Conservation (phyloP, 306 rosid species). For the Canavalia gladiata region DNA sequence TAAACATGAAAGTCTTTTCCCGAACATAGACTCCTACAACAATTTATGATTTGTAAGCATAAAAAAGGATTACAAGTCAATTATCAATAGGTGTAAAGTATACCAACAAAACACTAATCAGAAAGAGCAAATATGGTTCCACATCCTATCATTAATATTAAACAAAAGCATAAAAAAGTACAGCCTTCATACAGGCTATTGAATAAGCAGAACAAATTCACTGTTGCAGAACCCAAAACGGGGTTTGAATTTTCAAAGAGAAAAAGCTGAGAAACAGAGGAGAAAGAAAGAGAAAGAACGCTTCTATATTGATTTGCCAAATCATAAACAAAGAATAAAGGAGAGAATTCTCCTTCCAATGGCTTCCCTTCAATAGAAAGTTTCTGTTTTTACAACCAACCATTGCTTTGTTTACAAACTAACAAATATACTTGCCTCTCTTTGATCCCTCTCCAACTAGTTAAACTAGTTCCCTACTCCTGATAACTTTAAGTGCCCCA, state of each 20-base stretch:
- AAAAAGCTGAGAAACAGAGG: neutral
- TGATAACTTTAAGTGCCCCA: slow-evolving; percentile 4
- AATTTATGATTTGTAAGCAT: slow-evolving; percentile 45
- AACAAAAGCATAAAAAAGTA: slow-evolving; percentile 15
- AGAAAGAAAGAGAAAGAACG: neutral
- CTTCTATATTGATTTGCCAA: neutral
- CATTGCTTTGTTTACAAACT: neutral
- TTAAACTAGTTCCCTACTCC: neutral
- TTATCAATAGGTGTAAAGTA: slow-evolving; percentile 18
- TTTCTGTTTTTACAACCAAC: slow-evolving; percentile 17
- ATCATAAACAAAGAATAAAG: slow-evolving; percentile 30
- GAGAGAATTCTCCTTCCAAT: neutral
- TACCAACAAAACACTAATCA: slow-evolving; percentile 31
- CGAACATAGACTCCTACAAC: slow-evolving; percentile 75
- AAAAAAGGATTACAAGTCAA: slow-evolving; percentile 36
- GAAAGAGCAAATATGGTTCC: neutral
- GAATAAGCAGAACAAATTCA: neutral
- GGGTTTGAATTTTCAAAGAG: neutral
- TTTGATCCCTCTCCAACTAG: slow-evolving; percentile 7
- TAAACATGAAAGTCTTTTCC: slow-evolving; percentile 71
- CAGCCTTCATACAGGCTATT: slow-evolving; percentile 23
- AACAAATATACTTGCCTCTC: slow-evolving; percentile 29
- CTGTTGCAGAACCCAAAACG: slow-evolving; percentile 23
- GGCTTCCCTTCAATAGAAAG: neutral
- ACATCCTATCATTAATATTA: slow-evolving; percentile 8